These are phyloP conservation scores for Solanum piurae DNA, from an alignment of 257 asterid species.

Conservation along the genomic window DNA sequence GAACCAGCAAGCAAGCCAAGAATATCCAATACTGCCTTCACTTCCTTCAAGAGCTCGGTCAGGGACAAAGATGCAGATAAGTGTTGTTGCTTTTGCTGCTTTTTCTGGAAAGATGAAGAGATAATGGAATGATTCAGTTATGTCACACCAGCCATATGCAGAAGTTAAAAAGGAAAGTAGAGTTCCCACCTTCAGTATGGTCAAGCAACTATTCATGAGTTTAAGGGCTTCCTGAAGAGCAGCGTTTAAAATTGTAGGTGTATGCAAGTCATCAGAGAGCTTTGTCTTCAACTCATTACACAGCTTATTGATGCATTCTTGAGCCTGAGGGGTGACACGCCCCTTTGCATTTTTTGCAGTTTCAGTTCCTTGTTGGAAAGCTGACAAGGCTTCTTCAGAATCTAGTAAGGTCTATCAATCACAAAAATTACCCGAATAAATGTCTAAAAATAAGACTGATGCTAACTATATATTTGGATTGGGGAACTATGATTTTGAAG, in stretches of 20 bases:
- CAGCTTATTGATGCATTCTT: constrained; percentile 48
- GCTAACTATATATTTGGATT: not conserved
- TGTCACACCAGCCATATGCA: not conserved
- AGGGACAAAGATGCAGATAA: constrained; percentile 14
- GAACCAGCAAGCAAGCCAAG: constrained; percentile 28
- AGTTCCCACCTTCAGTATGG: constrained; percentile 45
- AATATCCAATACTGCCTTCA: constrained; percentile 20
- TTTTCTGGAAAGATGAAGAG: constrained; percentile 15
- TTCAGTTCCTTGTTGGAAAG: constrained; percentile 28
- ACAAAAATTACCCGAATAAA: constrained; percentile 1
- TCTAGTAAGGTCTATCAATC: constrained; percentile 57
- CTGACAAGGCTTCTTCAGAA: constrained; percentile 33
- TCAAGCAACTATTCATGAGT: constrained; percentile 38
- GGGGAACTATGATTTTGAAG: not conserved
- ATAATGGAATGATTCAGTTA: not conserved
- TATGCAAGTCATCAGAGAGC: constrained; percentile 77
- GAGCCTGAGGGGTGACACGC: constrained; percentile 31
- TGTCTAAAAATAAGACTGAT: not conserved
- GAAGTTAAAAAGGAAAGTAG: not conserved
- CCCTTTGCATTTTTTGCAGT: constrained; percentile 17
- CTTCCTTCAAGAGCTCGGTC: constrained; percentile 21
- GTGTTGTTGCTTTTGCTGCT: constrained; percentile 20
- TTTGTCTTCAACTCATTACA: constrained; percentile 47
- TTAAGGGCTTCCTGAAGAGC: constrained; percentile 58
- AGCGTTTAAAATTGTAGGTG: constrained; percentile 52